Conservation (phyloP, 164 flowering plant genomes). For the Vitis rotundifolia region DNA sequence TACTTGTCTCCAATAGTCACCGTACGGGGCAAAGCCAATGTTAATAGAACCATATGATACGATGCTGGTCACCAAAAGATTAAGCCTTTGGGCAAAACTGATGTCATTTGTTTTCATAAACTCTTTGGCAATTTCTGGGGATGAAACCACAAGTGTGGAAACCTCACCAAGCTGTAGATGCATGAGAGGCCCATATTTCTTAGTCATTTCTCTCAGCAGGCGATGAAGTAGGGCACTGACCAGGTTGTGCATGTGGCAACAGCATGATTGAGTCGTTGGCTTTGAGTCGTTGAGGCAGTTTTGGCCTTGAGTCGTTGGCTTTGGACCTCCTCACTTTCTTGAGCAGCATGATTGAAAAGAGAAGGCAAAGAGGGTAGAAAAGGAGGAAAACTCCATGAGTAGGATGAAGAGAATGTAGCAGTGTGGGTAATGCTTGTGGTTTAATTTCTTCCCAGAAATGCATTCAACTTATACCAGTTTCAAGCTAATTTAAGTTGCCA, state of each 20-base stretch:
- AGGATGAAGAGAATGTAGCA: no score
- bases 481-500: no score
- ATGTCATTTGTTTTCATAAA: constrained; percentile 22
- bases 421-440: no score
- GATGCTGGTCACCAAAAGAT: background rate
- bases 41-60: constrained; percentile 9
- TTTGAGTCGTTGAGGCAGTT: constrained; percentile 17
- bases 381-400: no score
- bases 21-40: constrained; percentile 21
- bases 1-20: constrained; percentile 30
- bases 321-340: background rate
- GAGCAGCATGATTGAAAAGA: background rate
- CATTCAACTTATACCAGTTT: no score
- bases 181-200: constrained; percentile 24
- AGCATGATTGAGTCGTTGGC: background rate
- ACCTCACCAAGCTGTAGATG: constrained; percentile 24
- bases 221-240: constrained; percentile 24
- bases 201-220: background rate
- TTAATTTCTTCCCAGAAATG: no score
- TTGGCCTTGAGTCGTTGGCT: background rate
- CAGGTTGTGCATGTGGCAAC: constrained; percentile 9
- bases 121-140: constrained; percentile 24
- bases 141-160: constrained; percentile 22
- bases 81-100: constrained; percentile 15
- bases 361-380: background rate